Evolutionary conservation across 169 alveolate species (phyloP).

Genomic region (Cryptosporidium ubiquitum): DNA sequence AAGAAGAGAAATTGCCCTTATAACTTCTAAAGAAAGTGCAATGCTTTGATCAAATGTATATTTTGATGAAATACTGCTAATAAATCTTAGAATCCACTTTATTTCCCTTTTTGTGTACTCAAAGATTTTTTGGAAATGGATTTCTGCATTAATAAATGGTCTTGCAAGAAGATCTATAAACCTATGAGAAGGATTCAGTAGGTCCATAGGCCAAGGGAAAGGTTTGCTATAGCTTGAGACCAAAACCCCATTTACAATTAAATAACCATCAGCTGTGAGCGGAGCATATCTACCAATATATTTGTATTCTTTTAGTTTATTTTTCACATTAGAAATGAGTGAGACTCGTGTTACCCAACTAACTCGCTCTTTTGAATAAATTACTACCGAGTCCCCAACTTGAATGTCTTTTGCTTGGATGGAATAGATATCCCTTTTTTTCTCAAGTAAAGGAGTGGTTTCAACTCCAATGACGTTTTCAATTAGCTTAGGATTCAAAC

Average conservation of each 20-base stretch:
- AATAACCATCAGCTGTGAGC: constrained; percentile 31
- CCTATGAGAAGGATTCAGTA: constrained; percentile 30
- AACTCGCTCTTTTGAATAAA: constrained; percentile 20
- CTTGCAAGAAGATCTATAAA: constrained; percentile 4
- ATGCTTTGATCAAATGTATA: constrained; percentile 37
- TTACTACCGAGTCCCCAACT: constrained; percentile 28
- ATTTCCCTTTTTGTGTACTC: background rate
- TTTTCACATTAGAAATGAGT: background rate
- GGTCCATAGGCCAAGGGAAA: constrained; percentile 55
- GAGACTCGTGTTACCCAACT: constrained; percentile 51
- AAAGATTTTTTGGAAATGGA: background rate
- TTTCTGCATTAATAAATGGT: constrained; percentile 18
- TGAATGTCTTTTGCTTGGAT: constrained; percentile 26
- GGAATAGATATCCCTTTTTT: background rate
- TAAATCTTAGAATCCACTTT: background rate
- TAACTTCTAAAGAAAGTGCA: constrained; percentile 27
- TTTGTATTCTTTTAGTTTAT: background rate
- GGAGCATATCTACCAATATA: constrained; percentile 67
- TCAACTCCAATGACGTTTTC: background rate
- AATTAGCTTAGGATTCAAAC: background rate
- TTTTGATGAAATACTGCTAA: constrained; percentile 13
- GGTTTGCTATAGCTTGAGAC: constrained; percentile 72
- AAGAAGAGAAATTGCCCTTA: constrained; percentile 51
- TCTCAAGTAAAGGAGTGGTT: background rate
- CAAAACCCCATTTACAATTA: constrained; percentile 57